Evolutionary conservation across 225 moss, liverwort and hornwort genomes (phyloP).

Genomic region (Physcomitrellopsis africana): DNA sequence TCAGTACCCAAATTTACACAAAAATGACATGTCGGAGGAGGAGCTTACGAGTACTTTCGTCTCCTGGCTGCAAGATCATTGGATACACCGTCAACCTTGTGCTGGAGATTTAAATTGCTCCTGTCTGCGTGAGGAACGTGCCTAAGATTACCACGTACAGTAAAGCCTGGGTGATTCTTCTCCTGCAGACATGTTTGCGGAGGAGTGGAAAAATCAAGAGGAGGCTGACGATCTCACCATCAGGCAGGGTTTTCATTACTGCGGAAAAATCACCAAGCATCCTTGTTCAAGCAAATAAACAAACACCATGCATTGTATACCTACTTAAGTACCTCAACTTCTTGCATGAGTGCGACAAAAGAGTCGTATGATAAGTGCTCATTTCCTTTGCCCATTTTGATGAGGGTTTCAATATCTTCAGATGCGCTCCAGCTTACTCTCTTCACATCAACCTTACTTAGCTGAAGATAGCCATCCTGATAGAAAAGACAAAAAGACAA

Average conservation of each 20-base stretch:
- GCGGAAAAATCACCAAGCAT: not conserved
- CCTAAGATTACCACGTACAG: conserved; percentile 58
- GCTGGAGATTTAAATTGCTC: conserved; percentile 52
- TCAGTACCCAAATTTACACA: not conserved
- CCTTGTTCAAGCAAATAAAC: not conserved
- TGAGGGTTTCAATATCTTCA: conserved; percentile 59
- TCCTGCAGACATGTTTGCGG: conserved; percentile 42
- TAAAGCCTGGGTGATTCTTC: conserved; percentile 53
- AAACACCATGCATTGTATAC: not conserved
- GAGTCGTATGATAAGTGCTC: conserved; percentile 48
- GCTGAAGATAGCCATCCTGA: conserved; percentile 78
- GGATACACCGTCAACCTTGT: conserved; percentile 62
- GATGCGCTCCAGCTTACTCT: conserved; percentile 66
- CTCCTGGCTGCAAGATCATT: conserved; percentile 62
- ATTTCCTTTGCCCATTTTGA: conserved; percentile 58
- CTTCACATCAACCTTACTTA: conserved; percentile 58
- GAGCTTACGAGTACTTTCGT: conserved; percentile 64
- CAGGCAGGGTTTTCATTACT: not conserved
- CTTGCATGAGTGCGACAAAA: conserved; percentile 46
- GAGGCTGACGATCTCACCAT: not conserved
- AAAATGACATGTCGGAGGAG: no score
- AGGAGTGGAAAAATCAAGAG: conserved; percentile 9
- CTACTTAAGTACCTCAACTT: conserved; percentile 39
- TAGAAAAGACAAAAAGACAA: not conserved
- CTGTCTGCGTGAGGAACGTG: conserved; percentile 52